phyloP scores from a whole-genome alignment of 805 yeast species.

The Ogataea paraovalis region DNA sequence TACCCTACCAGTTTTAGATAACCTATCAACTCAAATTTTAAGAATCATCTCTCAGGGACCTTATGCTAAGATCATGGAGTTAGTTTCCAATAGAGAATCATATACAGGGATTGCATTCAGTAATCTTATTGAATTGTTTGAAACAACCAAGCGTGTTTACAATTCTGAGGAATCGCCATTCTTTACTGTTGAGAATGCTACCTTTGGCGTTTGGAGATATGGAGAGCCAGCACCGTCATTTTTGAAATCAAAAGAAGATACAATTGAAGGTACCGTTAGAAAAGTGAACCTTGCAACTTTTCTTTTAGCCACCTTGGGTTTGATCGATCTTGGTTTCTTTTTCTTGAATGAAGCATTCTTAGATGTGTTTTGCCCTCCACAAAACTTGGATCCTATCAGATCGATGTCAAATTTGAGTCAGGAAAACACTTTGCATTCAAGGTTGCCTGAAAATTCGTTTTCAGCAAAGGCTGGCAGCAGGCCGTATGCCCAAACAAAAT shows the following conservation, averaged over 20 bases:
- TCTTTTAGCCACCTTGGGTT: slow-evolving; percentile 79
- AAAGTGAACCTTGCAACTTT: slow-evolving; percentile 88
- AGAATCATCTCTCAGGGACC: slow-evolving; percentile 70
- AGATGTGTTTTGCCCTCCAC: slow-evolving; percentile 81
- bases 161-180: slow-evolving; percentile 67
- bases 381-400: slow-evolving; percentile 45
- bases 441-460: slow-evolving; percentile 3
- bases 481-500: slow-evolving; percentile 29
- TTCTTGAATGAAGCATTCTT: slow-evolving; percentile 80
- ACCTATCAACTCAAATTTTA: slow-evolving; percentile 74
- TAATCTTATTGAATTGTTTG: slow-evolving; percentile 70
- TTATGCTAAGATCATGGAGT: slow-evolving; percentile 67
- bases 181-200: slow-evolving; percentile 61
- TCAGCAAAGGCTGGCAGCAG: slow-evolving; percentile 10
- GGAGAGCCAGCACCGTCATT: slow-evolving; percentile 56
- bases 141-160: slow-evolving; percentile 68
- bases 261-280: slow-evolving; percentile 62
- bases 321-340: slow-evolving; percentile 82
- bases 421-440: slow-evolving; percentile 17
- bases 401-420: slow-evolving; percentile 28
- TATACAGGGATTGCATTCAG: slow-evolving; percentile 62
- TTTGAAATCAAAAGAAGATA: slow-evolving; percentile 57
- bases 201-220: slow-evolving; percentile 67
- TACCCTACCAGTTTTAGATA: slow-evolving; percentile 74
- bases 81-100: slow-evolving; percentile 63